Evolutionary conservation across 495 filamentous ascomycete species (phyloP), one percentile per base, ranked within the genome.

Genomic region (Usnea hakonensis): DNA sequence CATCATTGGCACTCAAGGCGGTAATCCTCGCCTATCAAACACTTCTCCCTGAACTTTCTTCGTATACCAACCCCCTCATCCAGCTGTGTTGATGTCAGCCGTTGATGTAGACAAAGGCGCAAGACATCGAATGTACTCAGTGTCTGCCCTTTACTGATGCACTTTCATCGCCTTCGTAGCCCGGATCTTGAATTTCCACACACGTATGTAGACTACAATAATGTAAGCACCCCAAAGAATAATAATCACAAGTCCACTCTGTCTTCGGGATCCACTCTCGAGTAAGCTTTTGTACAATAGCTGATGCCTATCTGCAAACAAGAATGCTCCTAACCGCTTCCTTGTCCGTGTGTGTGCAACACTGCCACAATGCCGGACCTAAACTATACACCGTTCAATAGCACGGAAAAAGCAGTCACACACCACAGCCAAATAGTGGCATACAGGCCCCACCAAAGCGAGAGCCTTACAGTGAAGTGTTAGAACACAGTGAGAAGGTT

Each of bases 231-330:
- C 32, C 16, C 3, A 13, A 10, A 21, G n/a, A 9, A 32, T 2
- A 5, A 32, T 46, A 13, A 23, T 52, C 36, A 60, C 26, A 17
- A n/a, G 26, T 44, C 36, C 14, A 21, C 17, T 30, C 19, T 26
- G 21, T 28, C 30, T 40, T 40, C 26, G 53, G 35, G 1, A 50
- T 30, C 26, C 19, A 32, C 37, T 53, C n/a, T 33, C n/a, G 44
- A 30, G 41, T 35, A 35, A 40, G 26, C 36, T 61, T 55, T 41
- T 61, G 48, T 61, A 61, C 59, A 61, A 36, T 46, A 40, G 40
- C 23, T 43, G n/a, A 43, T 19, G 50, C 33, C 37, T 40, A 40
- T 55, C 36, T 40, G 48, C 59, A 55, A 61, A 32, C 26, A 21
- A 32, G 23, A 54, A 30, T 40, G 37, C 46, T 23, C 30, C 52